These are phyloP conservation scores for Alnus glutinosa DNA, from an alignment of 306 rosid species.

Conservation along the genomic window DNA sequence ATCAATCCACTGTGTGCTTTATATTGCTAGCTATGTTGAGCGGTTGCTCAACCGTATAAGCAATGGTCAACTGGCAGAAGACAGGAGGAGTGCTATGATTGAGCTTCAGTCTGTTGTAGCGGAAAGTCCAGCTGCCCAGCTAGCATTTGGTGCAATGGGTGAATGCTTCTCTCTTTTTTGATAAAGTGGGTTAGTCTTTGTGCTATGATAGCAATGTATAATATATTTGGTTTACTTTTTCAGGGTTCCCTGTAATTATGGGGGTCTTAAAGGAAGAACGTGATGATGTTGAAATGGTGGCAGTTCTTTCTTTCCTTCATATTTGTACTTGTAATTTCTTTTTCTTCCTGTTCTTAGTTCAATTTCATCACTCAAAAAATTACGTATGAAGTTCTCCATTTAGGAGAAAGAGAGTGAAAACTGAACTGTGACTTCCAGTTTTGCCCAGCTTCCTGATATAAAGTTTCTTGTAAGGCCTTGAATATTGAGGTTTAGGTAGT, in stretches of 20 bases:
- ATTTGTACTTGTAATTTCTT: conserved; percentile 9
- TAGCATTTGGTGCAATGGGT: conserved; percentile 98
- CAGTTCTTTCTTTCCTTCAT: conserved; percentile 22
- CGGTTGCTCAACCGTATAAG: conserved; percentile 88
- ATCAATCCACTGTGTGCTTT: conserved; percentile 10
- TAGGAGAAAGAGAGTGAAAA: neutral
- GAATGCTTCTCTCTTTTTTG: conserved; percentile 22
- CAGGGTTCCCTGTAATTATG: conserved; percentile 85
- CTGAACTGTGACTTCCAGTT: conserved; percentile 22
- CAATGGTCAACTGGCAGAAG: conserved; percentile 89
- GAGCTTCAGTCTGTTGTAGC: conserved; percentile 92
- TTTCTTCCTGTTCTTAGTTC: conserved; percentile 9
- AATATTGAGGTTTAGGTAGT: conserved; percentile 3
- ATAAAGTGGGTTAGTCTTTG: neutral
- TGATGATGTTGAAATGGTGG: conserved; percentile 92
- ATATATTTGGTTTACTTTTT: conserved; percentile 27
- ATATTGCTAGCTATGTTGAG: conserved; percentile 65
- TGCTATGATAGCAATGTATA: conserved; percentile 6
- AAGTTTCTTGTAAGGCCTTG: neutral
- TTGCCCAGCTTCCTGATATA: neutral
- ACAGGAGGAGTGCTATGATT: conserved; percentile 77
- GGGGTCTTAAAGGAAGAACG: conserved; percentile 83
- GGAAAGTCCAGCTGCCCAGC: conserved; percentile 72
- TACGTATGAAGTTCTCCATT: conserved; percentile 5
- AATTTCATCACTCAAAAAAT: conserved; percentile 16